Base-by-base conservation (phyloP, 257 asterid species). In the Solanum virginianum region DNA sequence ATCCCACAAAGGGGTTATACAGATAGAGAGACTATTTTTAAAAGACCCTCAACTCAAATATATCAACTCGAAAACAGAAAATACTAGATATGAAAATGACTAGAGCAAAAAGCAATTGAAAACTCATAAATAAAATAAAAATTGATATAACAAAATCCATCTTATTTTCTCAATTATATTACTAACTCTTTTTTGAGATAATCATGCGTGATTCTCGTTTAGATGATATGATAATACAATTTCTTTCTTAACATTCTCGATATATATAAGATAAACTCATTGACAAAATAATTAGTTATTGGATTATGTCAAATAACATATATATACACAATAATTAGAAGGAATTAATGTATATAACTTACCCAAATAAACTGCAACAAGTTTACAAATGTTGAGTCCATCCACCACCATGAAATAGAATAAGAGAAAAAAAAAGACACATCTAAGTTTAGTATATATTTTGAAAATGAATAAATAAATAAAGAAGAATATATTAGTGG, bases 331-430 rank as follows among this genome's bases (percentile, higher is more conserved):
- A 66, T 14, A 32, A 36, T 13, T 47, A 47, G 80, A 41, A 36
- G 59, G 80, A 80, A 47, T 10, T 49, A 41, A 29, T 11, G 36
- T 5, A 41, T 3, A 2, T 20, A 70, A 91, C 95, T 87, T 90
- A 94, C 98, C 98, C 87, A 95, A 90, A 90, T 95, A 95, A 85
- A 95, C 98, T 95, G 96, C 88, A 88, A 84, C 60, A 60, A 86
- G 83, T 82, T 14, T 1, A n/a, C 8, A 45, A 74, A 10, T 65
- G 88, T 84, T 62, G 85, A 49, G 80, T 85, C 88, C 87, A 77
- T 39, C 24, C 24, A 69, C 80, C 86, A 80, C 74, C 70, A 77
- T 26, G 43, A 16, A 5, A 53, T 51, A 53, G 26, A 74, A 75
- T 15, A 20, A 51, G 63, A 51, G 20, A 26, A 77, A 45, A 51